phyloP scores from a whole-genome alignment of 257 asterid species.

The Asclepias syriaca region DNA sequence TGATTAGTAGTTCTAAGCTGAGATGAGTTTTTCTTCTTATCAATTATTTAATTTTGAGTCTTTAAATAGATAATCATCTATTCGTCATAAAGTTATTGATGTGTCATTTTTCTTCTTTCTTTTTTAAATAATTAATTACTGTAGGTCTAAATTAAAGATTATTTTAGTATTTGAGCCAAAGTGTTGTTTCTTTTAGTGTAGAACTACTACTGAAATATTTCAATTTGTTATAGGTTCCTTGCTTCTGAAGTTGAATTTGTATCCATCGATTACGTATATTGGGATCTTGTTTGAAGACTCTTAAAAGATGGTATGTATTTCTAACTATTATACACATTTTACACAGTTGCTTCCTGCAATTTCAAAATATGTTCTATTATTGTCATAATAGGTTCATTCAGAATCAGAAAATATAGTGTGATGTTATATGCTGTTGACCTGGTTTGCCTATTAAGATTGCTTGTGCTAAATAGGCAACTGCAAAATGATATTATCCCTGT shows the following conservation, averaged over 20 bases:
- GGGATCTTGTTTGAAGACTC: background rate
- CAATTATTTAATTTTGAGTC: background rate
- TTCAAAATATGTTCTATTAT: background rate
- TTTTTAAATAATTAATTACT: background rate
- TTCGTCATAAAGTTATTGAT: background rate
- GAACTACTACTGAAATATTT: background rate
- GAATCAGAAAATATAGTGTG: background rate
- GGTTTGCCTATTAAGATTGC: background rate
- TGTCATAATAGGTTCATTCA: background rate
- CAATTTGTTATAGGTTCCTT: constrained; percentile 2
- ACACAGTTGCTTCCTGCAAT: background rate
- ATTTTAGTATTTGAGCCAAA: background rate
- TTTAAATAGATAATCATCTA: background rate
- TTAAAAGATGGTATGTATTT: constrained; percentile 19
- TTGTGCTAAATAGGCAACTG: background rate
- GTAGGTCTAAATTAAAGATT: background rate
- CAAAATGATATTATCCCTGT: background rate
- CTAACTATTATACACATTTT: background rate
- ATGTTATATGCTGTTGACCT: background rate
- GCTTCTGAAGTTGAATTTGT: background rate
- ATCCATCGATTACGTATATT: background rate
- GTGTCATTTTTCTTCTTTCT: background rate
- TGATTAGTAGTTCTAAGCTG: background rate
- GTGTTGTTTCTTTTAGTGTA: background rate
- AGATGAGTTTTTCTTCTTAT: background rate